A percentile compares a stretch with the other conserved stretches of the same genome.
phyloP scores from a whole-genome alignment of 1,139 yeast genomes.

The Debaryomycetaceae sp. region DNA sequence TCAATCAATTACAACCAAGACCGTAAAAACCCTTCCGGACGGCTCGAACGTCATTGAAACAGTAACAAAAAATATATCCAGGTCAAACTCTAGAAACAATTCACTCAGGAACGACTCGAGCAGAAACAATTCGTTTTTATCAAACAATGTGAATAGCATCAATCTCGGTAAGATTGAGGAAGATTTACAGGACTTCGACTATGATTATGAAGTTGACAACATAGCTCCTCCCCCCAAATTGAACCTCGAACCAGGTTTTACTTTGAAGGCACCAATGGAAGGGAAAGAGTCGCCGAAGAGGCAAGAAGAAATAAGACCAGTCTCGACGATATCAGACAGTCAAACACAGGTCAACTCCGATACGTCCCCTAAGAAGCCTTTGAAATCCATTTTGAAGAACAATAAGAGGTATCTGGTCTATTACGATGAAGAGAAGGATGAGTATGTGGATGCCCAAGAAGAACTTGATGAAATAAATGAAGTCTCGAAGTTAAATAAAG shows the following conservation, averaged over 20 bases:
- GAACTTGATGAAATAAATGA: constrained; percentile 1
- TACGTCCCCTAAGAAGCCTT: constrained; percentile 21
- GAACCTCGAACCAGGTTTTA: constrained; percentile 1
- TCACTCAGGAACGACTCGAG: constrained; percentile 26
- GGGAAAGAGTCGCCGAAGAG: neutral
- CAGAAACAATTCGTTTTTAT: constrained; percentile 13
- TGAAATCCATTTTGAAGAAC: constrained; percentile 35
- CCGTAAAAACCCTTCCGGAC: constrained; percentile 39
- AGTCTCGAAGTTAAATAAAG: neutral
- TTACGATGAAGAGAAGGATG: constrained; percentile 8
- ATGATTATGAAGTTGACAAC: constrained; percentile 33
- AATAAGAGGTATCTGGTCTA: constrained; percentile 14
- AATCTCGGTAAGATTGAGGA: constrained; percentile 43
- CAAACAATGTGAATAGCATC: constrained; percentile 13
- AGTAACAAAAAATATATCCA: constrained; percentile 40
- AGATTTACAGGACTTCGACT: constrained; percentile 44
- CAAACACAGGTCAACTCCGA: neutral
- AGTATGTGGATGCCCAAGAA: constrained; percentile 8
- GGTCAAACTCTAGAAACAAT: constrained; percentile 33
- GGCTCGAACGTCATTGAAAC: constrained; percentile 47
- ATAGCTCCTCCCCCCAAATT: constrained; percentile 6
- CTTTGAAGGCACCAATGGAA: neutral
- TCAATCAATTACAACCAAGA: constrained; percentile 42
- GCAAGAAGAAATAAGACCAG: neutral
- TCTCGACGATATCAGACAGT: neutral